phyloP scores from a whole-genome alignment of 192 early-diverging fungal genomes.

The Coemansia sp. region DNA sequence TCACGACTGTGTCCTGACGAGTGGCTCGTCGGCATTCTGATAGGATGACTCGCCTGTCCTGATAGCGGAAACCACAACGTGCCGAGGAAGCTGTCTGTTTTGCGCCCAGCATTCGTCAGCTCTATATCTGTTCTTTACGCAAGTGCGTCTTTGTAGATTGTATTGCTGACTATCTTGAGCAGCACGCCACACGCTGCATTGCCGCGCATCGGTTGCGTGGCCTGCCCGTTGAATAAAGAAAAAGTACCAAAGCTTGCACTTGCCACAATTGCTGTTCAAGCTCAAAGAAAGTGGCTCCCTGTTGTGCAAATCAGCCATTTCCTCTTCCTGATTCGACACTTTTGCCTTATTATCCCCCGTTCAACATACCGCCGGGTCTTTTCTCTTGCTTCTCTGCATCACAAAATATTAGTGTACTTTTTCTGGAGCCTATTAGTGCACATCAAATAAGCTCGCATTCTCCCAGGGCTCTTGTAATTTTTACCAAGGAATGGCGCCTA shows the following conservation, averaged over 20 bases:
- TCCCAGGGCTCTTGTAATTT: not conserved
- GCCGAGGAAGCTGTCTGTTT: no score
- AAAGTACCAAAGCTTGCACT: not conserved
- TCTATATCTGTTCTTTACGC: no score
- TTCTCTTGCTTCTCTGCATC: slow-evolving; percentile 1
- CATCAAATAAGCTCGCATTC: not conserved
- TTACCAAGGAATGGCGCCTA: slow-evolving; percentile 15
- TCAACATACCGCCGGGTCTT: slow-evolving; percentile 1
- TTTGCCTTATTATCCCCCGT: not conserved
- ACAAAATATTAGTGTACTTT: not conserved
- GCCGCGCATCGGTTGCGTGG: slow-evolving; percentile 8
- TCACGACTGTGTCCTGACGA: no score
- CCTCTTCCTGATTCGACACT: not conserved
- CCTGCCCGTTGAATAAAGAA: slow-evolving; percentile 7
- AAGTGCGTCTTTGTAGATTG: no score
- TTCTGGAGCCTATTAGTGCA: not conserved
- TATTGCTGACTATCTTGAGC: not conserved
- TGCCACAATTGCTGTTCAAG: slow-evolving; percentile 4
- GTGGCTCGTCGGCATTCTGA: no score
- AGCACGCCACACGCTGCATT: slow-evolving; percentile 15
- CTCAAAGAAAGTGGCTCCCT: not conserved
- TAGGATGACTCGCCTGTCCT: no score
- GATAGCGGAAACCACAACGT: not conserved
- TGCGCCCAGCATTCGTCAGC: no score
- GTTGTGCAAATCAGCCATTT: slow-evolving; percentile 8